Percentiles rank a stretch among this genome's conserved stretches.
phyloP scores from a whole-genome alignment of 2,329 filamentous ascomycete species.

The Epichloe typhina region DNA sequence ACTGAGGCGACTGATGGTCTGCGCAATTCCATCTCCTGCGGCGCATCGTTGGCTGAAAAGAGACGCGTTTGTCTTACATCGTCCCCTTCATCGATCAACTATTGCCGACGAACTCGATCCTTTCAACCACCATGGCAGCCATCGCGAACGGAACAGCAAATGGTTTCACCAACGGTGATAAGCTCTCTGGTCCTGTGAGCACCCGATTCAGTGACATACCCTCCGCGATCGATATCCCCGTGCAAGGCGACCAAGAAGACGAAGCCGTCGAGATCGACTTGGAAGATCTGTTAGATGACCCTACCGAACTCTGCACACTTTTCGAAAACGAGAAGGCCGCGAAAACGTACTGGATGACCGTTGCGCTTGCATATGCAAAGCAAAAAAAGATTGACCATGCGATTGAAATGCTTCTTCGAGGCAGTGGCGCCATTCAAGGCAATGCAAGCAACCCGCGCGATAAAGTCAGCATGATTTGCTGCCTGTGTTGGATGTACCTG shows the following conservation, averaged over 20 bases:
- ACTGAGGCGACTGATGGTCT: conserved; percentile 16
- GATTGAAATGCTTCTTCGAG: conserved; percentile 61
- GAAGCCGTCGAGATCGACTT: conserved; percentile 86
- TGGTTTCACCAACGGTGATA: conserved; percentile 27
- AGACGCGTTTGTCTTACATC: conserved; percentile 15
- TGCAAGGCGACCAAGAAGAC: conserved; percentile 50
- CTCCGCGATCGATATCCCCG: conserved; percentile 51
- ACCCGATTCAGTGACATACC: conserved; percentile 53
- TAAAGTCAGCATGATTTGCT: conserved; percentile 71
- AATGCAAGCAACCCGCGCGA: conserved; percentile 64
- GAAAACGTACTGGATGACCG: conserved; percentile 95
- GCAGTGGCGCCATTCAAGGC: conserved; percentile 55
- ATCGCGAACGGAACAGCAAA: conserved; percentile 31
- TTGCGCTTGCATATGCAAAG: conserved; percentile 91
- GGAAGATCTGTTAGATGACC: conserved; percentile 81
- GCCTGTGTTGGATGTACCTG: conserved; percentile 82
- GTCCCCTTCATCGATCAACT: background rate
- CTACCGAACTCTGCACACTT: conserved; percentile 85
- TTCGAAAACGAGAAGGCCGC: conserved; percentile 89
- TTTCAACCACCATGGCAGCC: conserved; percentile 26
- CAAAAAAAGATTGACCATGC: conserved; percentile 86
- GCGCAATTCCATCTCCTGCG: conserved; percentile 15
- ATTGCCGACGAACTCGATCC: background rate
- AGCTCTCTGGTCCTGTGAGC: conserved; percentile 26
- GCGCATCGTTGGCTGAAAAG: conserved; percentile 17